These are phyloP conservation scores for Ophiognomonia clavigignenti-juglandacearum DNA, from an alignment of 2,329 filamentous ascomycete species.

Conservation along the genomic window DNA sequence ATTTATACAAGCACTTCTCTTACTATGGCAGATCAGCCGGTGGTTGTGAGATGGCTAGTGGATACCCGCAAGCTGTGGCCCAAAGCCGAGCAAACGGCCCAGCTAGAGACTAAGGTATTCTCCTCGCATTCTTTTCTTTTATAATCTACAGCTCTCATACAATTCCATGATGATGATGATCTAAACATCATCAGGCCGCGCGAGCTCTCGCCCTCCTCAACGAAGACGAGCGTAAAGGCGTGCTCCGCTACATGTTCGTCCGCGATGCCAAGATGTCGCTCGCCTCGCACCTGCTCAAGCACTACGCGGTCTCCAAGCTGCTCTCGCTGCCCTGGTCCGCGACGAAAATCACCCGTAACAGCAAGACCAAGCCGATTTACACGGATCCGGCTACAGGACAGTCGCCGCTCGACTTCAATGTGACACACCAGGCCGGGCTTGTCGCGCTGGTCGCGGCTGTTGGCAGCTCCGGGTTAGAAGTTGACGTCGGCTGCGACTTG, in stretches of 20 bases:
- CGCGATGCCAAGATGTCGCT: slow-evolving; percentile 72
- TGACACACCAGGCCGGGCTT: slow-evolving; percentile 73
- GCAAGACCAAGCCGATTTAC: slow-evolving; percentile 50
- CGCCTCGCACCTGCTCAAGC: slow-evolving; percentile 69
- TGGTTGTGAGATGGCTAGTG: slow-evolving; percentile 56
- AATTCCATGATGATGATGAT: neutral
- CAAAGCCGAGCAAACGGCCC: slow-evolving; percentile 40
- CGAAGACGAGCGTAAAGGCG: slow-evolving; percentile 49
- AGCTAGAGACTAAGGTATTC: slow-evolving; percentile 44
- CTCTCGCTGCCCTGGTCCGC: slow-evolving; percentile 56
- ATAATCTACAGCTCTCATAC: neutral
- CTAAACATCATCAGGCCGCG: slow-evolving; percentile 48
- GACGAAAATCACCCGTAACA: slow-evolving; percentile 52
- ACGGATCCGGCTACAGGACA: slow-evolving; percentile 40
- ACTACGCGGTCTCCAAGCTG: slow-evolving; percentile 58
- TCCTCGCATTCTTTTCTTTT: slow-evolving; percentile 19
- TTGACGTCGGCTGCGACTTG: slow-evolving; percentile 67
- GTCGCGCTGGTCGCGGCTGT: slow-evolving; percentile 52
- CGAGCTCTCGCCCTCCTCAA: slow-evolving; percentile 48
- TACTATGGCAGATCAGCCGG: slow-evolving; percentile 20
- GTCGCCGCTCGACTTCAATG: slow-evolving; percentile 61
- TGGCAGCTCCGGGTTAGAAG: slow-evolving; percentile 18
- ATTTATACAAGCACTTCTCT: neutral
- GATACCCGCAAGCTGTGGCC: slow-evolving; percentile 58
- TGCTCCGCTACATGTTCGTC: slow-evolving; percentile 60